phyloP scores from a whole-genome alignment of 1,284 basidiomycete species.

The Amylostereum areolatum region DNA sequence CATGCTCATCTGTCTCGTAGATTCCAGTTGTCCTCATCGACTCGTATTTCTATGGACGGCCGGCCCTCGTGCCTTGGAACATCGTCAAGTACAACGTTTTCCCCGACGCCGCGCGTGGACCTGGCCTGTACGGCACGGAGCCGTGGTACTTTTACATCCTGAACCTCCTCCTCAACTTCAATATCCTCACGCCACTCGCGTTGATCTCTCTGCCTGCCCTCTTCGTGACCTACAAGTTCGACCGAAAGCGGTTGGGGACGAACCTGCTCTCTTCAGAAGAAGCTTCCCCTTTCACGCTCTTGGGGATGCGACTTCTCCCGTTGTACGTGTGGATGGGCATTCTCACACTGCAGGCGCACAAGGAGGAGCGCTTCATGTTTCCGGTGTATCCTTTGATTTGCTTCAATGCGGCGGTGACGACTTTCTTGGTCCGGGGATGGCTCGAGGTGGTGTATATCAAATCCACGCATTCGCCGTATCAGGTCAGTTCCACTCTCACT shows the following conservation, averaged over 20 bases:
- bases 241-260: constrained; percentile 75
- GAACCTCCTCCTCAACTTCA: constrained; percentile 93
- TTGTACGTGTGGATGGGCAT: constrained; percentile 88
- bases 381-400: constrained; percentile 90
- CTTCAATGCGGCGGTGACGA: constrained; percentile 86
- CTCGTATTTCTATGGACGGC: constrained; percentile 81
- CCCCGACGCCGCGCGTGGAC: constrained; percentile 69
- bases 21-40: constrained; percentile 80
- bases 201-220: constrained; percentile 77
- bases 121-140: constrained; percentile 91
- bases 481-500: constrained; percentile 40
- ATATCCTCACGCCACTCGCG: constrained; percentile 78
- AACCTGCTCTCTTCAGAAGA: constrained; percentile 46
- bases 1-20: constrained; percentile 31
- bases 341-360: constrained; percentile 82
- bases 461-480: constrained; percentile 78
- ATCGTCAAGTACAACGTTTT: constrained; percentile 94
- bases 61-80: constrained; percentile 85
- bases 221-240: constrained; percentile 67
- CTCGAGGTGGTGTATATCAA: constrained; percentile 72
- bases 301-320: constrained; percentile 74
- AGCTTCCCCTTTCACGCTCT: constrained; percentile 73
- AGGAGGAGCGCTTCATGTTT: constrained; percentile 98
- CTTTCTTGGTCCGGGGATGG: constrained; percentile 85
- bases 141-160: constrained; percentile 79